phyloP scores from a whole-genome alignment of 169 alveolate genomes.

The Cryptosporidium viatorum region DNA sequence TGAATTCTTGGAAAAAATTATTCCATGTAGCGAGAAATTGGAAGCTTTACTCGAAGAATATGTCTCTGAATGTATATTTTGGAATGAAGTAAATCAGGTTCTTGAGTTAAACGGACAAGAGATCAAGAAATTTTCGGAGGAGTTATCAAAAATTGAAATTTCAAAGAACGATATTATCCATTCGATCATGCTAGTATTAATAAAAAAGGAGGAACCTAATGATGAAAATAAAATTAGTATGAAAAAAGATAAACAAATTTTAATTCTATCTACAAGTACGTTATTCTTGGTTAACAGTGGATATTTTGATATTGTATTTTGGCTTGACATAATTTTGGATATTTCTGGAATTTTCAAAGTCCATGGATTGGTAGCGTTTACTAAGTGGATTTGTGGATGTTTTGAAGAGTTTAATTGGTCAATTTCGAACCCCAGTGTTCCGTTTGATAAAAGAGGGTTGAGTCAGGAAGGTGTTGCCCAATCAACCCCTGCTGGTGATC shows the following conservation, averaged over 20 bases:
- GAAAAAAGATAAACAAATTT: constrained; percentile 6
- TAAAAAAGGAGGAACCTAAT: neutral
- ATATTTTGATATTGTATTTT: constrained; percentile 34
- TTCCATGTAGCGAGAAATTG: constrained; percentile 36
- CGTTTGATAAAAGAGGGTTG: constrained; percentile 20
- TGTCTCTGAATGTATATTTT: constrained; percentile 2
- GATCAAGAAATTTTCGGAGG: constrained; percentile 26
- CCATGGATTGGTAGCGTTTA: constrained; percentile 42
- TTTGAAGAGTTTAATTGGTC: constrained; percentile 57
- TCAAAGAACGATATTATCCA: constrained; percentile 24
- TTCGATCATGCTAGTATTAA: neutral
- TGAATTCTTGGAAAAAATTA: constrained; percentile 11
- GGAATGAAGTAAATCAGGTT: constrained; percentile 4
- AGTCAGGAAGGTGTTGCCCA: neutral
- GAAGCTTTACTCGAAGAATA: neutral
- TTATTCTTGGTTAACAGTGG: constrained; percentile 41
- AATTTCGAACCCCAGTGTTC: constrained; percentile 54
- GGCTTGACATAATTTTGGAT: constrained; percentile 50
- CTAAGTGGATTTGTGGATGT: constrained; percentile 52
- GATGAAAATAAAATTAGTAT: neutral
- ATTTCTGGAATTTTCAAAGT: neutral
- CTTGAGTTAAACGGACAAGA: constrained; percentile 1
- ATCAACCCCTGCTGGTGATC: neutral
- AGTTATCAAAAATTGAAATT: neutral
- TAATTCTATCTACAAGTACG: constrained; percentile 11